Conservation (phyloP, 2,329 filamentous ascomycete genomes). For the Pseudocercospora macadamiae region DNA sequence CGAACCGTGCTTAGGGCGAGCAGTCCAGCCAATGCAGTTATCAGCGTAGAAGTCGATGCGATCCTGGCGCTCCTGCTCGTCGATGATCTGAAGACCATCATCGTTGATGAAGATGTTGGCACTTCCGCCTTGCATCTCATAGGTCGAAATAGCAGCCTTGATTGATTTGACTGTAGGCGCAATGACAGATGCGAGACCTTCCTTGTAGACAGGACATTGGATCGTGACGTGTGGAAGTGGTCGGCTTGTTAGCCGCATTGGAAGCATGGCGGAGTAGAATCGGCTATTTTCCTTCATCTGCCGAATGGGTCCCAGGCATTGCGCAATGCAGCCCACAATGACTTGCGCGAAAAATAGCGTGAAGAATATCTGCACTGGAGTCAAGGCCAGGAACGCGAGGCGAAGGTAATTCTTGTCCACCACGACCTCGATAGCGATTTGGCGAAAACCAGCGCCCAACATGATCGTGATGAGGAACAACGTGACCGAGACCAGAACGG, state of each 20-base stretch:
- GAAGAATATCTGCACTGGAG: conserved; percentile 76
- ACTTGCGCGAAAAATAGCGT: conserved; percentile 81
- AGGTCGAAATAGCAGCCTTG: conserved; percentile 76
- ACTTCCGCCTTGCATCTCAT: conserved; percentile 76
- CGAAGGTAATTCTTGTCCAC: conserved; percentile 67
- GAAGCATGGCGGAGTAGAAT: conserved; percentile 76
- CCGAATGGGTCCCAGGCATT: conserved; percentile 74
- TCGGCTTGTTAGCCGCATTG: conserved; percentile 60
- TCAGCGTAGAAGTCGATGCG: conserved; percentile 54
- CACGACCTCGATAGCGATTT: conserved; percentile 68
- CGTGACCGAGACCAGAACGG: conserved; percentile 68
- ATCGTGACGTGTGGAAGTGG: conserved; percentile 70
- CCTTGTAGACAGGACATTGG: conserved; percentile 87
- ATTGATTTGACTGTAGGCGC: conserved; percentile 75
- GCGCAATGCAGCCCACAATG: conserved; percentile 73
- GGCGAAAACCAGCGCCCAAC: conserved; percentile 70
- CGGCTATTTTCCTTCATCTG: conserved; percentile 74
- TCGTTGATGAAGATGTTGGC: conserved; percentile 79
- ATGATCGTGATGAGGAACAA: conserved; percentile 67
- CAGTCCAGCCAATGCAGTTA: conserved; percentile 55
- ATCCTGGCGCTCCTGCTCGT: conserved; percentile 48
- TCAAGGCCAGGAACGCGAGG: conserved; percentile 66
- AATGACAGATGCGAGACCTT: conserved; percentile 75
- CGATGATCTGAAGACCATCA: conserved; percentile 70
- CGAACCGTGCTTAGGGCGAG: conserved; percentile 55